Evolutionary conservation across 225 moss, liverwort and hornwort genomes (phyloP).

Genomic region (Bryum argenteum): DNA sequence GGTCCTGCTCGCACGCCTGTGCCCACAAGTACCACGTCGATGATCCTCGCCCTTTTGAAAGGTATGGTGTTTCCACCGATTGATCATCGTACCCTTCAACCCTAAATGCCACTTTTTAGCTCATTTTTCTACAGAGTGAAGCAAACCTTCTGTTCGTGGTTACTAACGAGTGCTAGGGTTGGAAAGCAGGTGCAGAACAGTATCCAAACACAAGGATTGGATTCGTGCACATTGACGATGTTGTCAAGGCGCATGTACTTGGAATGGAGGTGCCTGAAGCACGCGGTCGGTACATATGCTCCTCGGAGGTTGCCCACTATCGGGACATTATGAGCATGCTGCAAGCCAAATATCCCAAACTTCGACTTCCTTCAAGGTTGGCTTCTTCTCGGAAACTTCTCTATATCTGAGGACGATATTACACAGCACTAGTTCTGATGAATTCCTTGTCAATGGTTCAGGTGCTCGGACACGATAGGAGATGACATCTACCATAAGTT

Average conservation of each 20-base stretch:
- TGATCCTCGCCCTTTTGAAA: slow-evolving; percentile 58
- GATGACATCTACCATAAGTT: slow-evolving; percentile 58
- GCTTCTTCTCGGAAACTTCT: background rate
- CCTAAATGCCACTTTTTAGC: background rate
- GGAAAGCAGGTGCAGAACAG: slow-evolving; percentile 44
- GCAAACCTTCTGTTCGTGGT: background rate
- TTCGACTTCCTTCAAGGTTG: slow-evolving; percentile 58
- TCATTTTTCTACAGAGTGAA: background rate
- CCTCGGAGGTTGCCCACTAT: slow-evolving; percentile 71
- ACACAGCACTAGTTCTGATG: background rate
- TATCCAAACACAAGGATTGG: slow-evolving; percentile 75
- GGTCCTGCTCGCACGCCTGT: slow-evolving; percentile 62
- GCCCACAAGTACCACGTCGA: slow-evolving; percentile 67
- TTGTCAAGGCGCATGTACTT: slow-evolving; percentile 75
- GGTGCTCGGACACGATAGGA: slow-evolving; percentile 42
- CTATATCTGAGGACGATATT: background rate
- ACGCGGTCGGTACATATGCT: slow-evolving; percentile 81
- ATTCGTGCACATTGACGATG: slow-evolving; percentile 95
- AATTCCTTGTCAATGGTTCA: slow-evolving; percentile 23
- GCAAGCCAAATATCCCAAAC: slow-evolving; percentile 54
- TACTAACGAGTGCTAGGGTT: slow-evolving; percentile 4
- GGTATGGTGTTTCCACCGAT: slow-evolving; percentile 56
- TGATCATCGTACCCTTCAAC: background rate
- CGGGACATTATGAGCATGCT: slow-evolving; percentile 60
- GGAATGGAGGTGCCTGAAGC: slow-evolving; percentile 70